Base-by-base conservation (phyloP, 164 flowering plant species). In the Macadamia integrifolia region DNA sequence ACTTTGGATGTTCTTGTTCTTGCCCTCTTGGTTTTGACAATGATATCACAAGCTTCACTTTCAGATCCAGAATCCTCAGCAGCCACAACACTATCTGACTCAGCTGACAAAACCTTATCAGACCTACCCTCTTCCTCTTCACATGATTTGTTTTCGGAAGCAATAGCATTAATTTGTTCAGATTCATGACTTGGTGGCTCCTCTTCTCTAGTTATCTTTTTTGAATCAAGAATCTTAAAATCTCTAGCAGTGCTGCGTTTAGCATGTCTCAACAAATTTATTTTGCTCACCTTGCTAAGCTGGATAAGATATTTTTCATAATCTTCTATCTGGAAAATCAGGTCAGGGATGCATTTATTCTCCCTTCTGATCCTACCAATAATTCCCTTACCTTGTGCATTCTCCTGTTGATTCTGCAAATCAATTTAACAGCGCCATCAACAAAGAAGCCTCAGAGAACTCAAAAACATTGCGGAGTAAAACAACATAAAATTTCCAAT, bases 291-390 rank as follows among this genome's bases (percentile, higher is more conserved):
- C 74, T 88, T 92, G 88, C 90, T 83, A n/a, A 88, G 91, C 63
- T 78, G 87, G 76, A 92, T 90, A 59, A 92, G 91, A 75, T 87
- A 81, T 50, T 81, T 92, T 72, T 92, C 96, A 42, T 83, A 88
- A 71, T 87, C 96, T 77, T 92, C 98, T 56, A 90, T 87, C 68
- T 90, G 96, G 75, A 86, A 90, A 43, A 92, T 86, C 68, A 90
- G 75, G 67, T 92, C 90, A 1, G 96, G 96, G 66, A 92, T 82
- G 82, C 91, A 87, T 72, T 76, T 79, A 65, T 90, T 88, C 71
- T 92, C 98, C 76, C 91, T 84, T 71, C 80, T 88, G 70, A 92
- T 88, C 80, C 87, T 90, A 77, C 73, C 86, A 29, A 79, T 69
- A 12, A 79, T 71, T 44, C 85, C 86, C 73, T 69, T 90, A 1